Evolutionary conservation across 352 stramenopile genomes (phyloP).

Genomic region (Pythium rhizo-oryzae): DNA sequence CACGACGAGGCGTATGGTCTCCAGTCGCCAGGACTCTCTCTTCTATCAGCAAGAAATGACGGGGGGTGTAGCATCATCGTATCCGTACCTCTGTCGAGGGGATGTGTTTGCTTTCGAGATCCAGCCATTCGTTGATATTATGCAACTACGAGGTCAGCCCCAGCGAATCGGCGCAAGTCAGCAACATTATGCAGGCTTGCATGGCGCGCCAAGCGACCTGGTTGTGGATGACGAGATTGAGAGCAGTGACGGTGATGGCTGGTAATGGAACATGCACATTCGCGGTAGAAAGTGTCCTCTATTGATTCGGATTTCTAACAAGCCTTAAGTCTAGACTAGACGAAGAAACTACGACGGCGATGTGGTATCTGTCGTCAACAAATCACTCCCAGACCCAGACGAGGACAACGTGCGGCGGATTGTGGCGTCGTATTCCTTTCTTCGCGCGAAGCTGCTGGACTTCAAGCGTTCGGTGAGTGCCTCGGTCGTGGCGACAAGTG

Average conservation of each 20-base stretch:
- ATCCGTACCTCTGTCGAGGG: constrained; percentile 43
- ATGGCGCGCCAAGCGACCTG: not conserved
- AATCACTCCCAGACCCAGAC: constrained; percentile 26
- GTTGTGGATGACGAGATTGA: constrained; percentile 75
- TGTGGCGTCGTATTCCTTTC: constrained; percentile 72
- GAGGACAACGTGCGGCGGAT: constrained; percentile 40
- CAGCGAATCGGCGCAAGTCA: not conserved
- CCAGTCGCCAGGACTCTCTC: constrained; percentile 47
- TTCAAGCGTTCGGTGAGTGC: constrained; percentile 51
- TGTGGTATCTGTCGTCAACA: constrained; percentile 14
- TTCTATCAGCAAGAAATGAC: constrained; percentile 40
- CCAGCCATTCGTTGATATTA: constrained; percentile 62
- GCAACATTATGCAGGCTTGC: not conserved
- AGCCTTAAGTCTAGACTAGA: not conserved
- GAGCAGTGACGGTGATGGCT: constrained; percentile 51
- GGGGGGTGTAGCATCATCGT: constrained; percentile 1
- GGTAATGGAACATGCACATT: constrained; percentile 21
- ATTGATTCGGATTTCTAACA: not conserved
- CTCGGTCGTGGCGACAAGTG: constrained; percentile 3
- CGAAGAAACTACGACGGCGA: not conserved
- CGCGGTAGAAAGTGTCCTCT: not conserved
- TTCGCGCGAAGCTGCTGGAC: constrained; percentile 69
- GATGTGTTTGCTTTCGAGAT: constrained; percentile 73
- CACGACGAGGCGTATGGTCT: constrained; percentile 23
- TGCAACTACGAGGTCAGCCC: constrained; percentile 14